Conservation (phyloP, 805 yeast genomes). For the Middelhovenomyces tepae region DNA sequence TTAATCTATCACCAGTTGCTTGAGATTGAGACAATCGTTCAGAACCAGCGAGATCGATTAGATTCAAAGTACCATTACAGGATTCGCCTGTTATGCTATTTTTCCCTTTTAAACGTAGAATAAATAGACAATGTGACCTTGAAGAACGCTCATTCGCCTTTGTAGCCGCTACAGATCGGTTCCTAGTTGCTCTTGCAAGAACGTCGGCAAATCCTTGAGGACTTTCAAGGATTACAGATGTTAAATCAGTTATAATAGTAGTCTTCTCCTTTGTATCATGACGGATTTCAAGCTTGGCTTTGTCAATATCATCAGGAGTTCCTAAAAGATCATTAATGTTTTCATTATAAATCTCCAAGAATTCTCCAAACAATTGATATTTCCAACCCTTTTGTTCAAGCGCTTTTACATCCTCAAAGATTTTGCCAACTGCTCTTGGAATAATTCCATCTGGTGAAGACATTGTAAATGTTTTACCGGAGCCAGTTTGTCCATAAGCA, state of each 20-base stretch:
- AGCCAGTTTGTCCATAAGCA: slow-evolving; percentile 96
- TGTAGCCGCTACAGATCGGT: slow-evolving; percentile 76
- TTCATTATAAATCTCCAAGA: slow-evolving; percentile 87
- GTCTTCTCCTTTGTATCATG: slow-evolving; percentile 49
- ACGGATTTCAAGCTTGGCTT: slow-evolving; percentile 53
- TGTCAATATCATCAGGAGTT: slow-evolving; percentile 16
- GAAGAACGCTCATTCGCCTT: slow-evolving; percentile 77
- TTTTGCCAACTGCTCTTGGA: slow-evolving; percentile 62
- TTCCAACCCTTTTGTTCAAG: slow-evolving; percentile 52
- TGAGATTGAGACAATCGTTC: slow-evolving; percentile 72
- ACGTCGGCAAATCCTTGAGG: slow-evolving; percentile 42
- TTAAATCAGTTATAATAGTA: slow-evolving; percentile 56
- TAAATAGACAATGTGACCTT: slow-evolving; percentile 81
- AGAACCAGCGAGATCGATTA: slow-evolving; percentile 91
- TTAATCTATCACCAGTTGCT: slow-evolving; percentile 68
- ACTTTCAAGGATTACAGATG: slow-evolving; percentile 37
- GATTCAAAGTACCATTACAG: slow-evolving; percentile 55
- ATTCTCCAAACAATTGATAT: slow-evolving; percentile 59
- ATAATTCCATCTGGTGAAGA: slow-evolving; percentile 71
- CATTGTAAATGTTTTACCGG: slow-evolving; percentile 95
- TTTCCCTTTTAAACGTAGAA: slow-evolving; percentile 48
- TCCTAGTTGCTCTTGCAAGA: slow-evolving; percentile 46
- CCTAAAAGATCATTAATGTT: slow-evolving; percentile 59
- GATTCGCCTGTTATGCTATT: slow-evolving; percentile 41
- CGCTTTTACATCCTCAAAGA: slow-evolving; percentile 47